Conservation (phyloP, 208 protist species). For the Leishmania turanica region DNA sequence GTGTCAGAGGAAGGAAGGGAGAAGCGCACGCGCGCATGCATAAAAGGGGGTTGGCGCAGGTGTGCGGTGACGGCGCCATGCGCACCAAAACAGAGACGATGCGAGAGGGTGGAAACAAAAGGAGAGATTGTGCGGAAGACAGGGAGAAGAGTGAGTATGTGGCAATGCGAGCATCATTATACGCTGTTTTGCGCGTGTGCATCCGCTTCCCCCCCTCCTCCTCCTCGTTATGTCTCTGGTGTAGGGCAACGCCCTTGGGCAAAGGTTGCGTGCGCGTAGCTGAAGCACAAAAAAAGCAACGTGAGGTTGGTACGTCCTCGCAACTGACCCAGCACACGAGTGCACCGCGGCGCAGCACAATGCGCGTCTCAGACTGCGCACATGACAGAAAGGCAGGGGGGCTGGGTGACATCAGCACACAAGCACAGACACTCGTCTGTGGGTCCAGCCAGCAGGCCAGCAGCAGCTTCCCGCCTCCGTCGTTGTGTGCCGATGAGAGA, state of each 20-base stretch:
- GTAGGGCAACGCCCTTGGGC: neutral
- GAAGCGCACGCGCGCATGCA: neutral
- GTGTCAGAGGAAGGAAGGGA: neutral
- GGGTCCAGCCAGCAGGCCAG: neutral
- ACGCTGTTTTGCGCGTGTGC: neutral
- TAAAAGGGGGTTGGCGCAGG: neutral
- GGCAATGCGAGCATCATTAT: neutral
- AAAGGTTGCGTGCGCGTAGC: neutral
- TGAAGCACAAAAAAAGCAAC: neutral
- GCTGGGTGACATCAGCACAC: neutral
- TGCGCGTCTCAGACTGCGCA: neutral
- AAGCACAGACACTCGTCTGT: neutral
- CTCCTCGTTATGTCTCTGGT: neutral
- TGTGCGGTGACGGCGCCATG: neutral
- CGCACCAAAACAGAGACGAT: neutral
- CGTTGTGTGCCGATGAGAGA: neutral
- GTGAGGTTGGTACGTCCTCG: neutral
- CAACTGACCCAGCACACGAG: neutral
- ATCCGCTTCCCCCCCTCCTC: neutral
- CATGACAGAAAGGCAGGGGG: neutral
- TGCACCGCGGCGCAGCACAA: neutral
- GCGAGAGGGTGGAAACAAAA: constrained; percentile 2
- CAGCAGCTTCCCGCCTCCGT: neutral
- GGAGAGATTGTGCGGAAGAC: neutral
- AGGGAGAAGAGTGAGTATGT: neutral